Evolutionary conservation across 805 yeast genomes (phyloP).

Genomic region (Candida nitratophila): DNA sequence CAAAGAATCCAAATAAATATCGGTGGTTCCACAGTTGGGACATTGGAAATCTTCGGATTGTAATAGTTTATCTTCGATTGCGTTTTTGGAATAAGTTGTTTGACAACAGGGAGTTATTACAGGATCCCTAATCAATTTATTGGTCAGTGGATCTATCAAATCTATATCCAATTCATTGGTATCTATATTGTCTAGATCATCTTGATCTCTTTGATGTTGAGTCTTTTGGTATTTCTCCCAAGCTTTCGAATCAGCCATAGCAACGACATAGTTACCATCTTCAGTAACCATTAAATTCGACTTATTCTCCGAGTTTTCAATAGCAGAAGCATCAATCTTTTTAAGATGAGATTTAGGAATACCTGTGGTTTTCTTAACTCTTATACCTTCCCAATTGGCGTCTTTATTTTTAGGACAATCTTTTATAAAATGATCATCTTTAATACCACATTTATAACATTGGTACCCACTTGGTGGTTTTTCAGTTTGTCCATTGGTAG

Average conservation of each 20-base stretch:
- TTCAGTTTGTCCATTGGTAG: conserved; percentile 42
- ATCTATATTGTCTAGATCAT: conserved; percentile 15
- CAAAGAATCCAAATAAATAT: conserved; percentile 69
- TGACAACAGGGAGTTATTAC: conserved; percentile 72
- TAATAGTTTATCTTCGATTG: conserved; percentile 60
- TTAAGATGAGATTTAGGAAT: conserved; percentile 90
- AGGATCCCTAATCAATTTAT: conserved; percentile 60
- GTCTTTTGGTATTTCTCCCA: conserved; percentile 85
- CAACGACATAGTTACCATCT: conserved; percentile 91
- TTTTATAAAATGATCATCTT: conserved; percentile 88
- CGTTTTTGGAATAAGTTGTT: conserved; percentile 47
- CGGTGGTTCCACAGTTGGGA: conserved; percentile 76
- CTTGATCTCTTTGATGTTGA: conserved; percentile 37
- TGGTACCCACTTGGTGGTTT: conserved; percentile 93
- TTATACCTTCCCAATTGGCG: conserved; percentile 88
- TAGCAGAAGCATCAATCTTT: conserved; percentile 54
- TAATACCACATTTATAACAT: conserved; percentile 93
- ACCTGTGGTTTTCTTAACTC: conserved; percentile 92
- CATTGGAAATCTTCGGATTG: conserved; percentile 78
- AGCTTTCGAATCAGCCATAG: conserved; percentile 87
- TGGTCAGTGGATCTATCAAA: conserved; percentile 64
- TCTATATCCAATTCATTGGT: conserved; percentile 48
- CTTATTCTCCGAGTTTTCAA: conserved; percentile 40
- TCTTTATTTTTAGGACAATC: conserved; percentile 93
- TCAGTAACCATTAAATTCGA: conserved; percentile 79